Evolutionary conservation across 1,284 basidiomycete genomes (phyloP).

Genomic region (Amylostereum areolatum): DNA sequence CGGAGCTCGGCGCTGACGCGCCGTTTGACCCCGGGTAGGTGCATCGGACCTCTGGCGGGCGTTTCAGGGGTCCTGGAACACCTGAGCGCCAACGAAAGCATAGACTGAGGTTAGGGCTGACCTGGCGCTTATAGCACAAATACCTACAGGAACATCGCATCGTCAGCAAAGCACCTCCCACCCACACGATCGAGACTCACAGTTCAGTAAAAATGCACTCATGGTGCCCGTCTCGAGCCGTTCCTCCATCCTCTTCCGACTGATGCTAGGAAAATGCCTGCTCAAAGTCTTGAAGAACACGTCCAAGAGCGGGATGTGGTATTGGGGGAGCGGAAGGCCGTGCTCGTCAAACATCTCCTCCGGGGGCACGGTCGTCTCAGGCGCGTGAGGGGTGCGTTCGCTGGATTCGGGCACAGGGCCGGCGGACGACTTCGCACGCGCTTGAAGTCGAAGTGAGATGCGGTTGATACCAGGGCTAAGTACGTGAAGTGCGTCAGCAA

Average conservation of each 20-base stretch:
- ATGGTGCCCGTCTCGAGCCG: constrained; percentile 32
- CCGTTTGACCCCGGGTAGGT: no score
- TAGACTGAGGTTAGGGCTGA: constrained; percentile 10
- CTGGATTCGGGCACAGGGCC: constrained; percentile 15
- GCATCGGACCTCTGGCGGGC: no score
- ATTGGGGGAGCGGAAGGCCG: constrained; percentile 27
- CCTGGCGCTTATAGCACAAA: constrained; percentile 27
- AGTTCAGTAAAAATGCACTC: constrained; percentile 30
- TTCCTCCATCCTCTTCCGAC: constrained; percentile 26
- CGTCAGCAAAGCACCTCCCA: background rate
- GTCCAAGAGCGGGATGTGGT: constrained; percentile 28
- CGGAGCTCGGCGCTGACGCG: no score
- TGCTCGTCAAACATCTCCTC: constrained; percentile 25
- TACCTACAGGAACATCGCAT: constrained; percentile 15
- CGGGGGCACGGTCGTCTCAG: constrained; percentile 11
- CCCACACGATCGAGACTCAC: constrained; percentile 13
- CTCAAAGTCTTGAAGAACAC: constrained; percentile 28
- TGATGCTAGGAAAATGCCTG: constrained; percentile 32
- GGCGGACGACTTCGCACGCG: constrained; percentile 13
- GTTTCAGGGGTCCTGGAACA: no score
- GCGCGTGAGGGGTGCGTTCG: constrained; percentile 5
- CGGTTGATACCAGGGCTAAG: constrained; percentile 34
- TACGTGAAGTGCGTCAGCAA: background rate
- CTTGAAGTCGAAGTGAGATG: constrained; percentile 32
- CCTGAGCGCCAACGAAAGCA: background rate